Conservation (phyloP, 31 red algal species). For the Porphyra umbilicalis region DNA sequence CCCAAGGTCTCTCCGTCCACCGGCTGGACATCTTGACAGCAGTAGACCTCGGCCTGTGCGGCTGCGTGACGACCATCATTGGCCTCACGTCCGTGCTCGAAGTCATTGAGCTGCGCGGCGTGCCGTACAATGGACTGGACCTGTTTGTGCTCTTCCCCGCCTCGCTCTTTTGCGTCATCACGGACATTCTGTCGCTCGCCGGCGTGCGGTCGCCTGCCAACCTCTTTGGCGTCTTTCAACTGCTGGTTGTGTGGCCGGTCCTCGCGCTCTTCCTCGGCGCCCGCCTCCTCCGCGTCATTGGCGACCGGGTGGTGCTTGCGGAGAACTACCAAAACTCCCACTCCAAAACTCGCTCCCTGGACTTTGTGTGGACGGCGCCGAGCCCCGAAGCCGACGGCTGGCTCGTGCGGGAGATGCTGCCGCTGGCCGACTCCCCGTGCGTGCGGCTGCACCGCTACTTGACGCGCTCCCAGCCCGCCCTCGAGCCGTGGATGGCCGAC, state of each 20-base stretch:
- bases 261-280: slow-evolving; percentile 31
- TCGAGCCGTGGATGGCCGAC: slow-evolving; percentile 6
- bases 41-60: slow-evolving; percentile 22
- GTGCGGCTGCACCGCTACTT: slow-evolving; percentile 57
- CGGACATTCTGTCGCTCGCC: slow-evolving; percentile 28
- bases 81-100: slow-evolving; percentile 48
- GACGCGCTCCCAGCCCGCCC: slow-evolving; percentile 12
- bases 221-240: slow-evolving; percentile 35
- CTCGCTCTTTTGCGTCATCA: slow-evolving; percentile 28
- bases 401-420: slow-evolving; percentile 60
- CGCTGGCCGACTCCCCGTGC: slow-evolving; percentile 29
- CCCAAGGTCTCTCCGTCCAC: slow-evolving; percentile 42
- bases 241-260: slow-evolving; percentile 52
- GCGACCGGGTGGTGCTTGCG: slow-evolving; percentile 53
- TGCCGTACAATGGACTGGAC: slow-evolving; percentile 44
- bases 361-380: slow-evolving; percentile 82
- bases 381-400: slow-evolving; percentile 49
- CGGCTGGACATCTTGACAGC: slow-evolving; percentile 1
- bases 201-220: slow-evolving; percentile 21
- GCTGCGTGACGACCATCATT: slow-evolving; percentile 18
- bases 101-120: slow-evolving; percentile 43
- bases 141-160: slow-evolving; percentile 49
- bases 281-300: slow-evolving; percentile 64
- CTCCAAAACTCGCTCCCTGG: slow-evolving; percentile 52
- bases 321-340: slow-evolving; percentile 31